These are phyloP conservation scores for Arthrinium puccinioides DNA, from an alignment of 2,329 filamentous ascomycete species.

Conservation along the genomic window DNA sequence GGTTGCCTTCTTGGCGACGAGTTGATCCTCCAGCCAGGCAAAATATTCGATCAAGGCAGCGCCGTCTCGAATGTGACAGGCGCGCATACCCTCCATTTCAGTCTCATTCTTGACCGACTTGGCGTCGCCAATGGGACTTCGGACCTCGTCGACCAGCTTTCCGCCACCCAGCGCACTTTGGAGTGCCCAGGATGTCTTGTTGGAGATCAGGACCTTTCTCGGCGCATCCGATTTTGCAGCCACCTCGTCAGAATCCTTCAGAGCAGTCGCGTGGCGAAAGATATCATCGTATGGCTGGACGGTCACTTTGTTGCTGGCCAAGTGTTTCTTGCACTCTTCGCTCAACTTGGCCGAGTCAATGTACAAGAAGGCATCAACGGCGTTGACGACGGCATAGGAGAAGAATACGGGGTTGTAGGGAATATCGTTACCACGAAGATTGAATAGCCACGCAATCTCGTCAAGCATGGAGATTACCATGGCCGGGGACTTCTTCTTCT, in stretches of 20 bases:
- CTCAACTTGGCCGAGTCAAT: slow-evolving; percentile 74
- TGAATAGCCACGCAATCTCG: slow-evolving; percentile 98
- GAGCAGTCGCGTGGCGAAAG: slow-evolving; percentile 65
- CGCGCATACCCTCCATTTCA: slow-evolving; percentile 86
- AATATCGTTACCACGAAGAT: slow-evolving; percentile 89
- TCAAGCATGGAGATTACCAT: slow-evolving; percentile 94
- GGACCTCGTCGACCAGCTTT: slow-evolving; percentile 73
- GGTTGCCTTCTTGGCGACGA: slow-evolving; percentile 62
- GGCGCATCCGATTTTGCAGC: slow-evolving; percentile 24
- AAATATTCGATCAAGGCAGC: slow-evolving; percentile 89
- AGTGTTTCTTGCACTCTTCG: slow-evolving; percentile 59
- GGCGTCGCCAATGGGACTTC: slow-evolving; percentile 81
- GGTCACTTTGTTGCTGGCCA: slow-evolving; percentile 60
- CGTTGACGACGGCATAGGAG: slow-evolving; percentile 85
- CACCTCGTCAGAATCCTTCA: slow-evolving; percentile 32
- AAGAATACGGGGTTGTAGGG: slow-evolving; percentile 99
- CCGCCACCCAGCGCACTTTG: slow-evolving; percentile 81
- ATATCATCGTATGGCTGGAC: slow-evolving; percentile 79
- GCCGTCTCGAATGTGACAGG: slow-evolving; percentile 89
- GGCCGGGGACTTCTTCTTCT: slow-evolving; percentile 80
- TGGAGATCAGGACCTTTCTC: slow-evolving; percentile 78
- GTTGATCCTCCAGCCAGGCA: slow-evolving; percentile 89
- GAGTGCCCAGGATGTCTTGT: slow-evolving; percentile 86
- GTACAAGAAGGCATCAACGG: slow-evolving; percentile 70
- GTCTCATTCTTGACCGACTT: slow-evolving; percentile 92